Conservation (phyloP, 768 basidiomycete species). For the Holtermanniella nyarrowii region DNA sequence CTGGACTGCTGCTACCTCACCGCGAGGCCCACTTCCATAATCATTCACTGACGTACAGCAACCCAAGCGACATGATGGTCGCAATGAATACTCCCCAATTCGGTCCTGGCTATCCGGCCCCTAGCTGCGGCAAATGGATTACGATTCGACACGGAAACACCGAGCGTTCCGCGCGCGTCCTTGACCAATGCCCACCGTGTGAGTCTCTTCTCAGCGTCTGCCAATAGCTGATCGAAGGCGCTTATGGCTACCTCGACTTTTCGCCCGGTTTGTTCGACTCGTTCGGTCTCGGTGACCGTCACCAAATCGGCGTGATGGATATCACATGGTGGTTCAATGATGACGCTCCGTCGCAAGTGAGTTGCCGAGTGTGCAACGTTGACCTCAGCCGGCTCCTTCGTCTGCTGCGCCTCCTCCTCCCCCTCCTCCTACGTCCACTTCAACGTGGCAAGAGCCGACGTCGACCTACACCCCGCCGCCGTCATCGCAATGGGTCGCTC, state of each 20-base stretch:
- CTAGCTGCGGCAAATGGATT: constrained; percentile 52
- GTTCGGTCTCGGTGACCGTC: constrained; percentile 44
- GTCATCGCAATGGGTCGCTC: constrained; percentile 41
- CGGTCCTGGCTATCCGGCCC: constrained; percentile 54
- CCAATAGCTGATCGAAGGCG: constrained; percentile 54
- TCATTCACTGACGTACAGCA: not conserved
- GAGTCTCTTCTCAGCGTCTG: constrained; percentile 1
- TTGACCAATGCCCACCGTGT: constrained; percentile 45
- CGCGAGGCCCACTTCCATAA: no score
- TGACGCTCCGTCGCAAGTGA: constrained; percentile 17
- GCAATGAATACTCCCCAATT: constrained; percentile 43
- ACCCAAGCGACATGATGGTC: constrained; percentile 2
- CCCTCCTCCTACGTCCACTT: constrained; percentile 14
- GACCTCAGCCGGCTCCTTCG: not conserved
- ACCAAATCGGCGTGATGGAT: constrained; percentile 48
- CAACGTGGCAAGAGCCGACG: constrained; percentile 27
- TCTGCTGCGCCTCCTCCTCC: constrained; percentile 3
- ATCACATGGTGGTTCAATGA: constrained; percentile 54
- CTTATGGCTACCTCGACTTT: constrained; percentile 58
- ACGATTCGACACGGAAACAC: constrained; percentile 53
- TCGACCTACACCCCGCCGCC: constrained; percentile 20
- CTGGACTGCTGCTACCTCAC: no score
- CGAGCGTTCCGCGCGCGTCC: constrained; percentile 49
- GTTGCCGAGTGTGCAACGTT: not conserved
- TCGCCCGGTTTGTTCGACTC: constrained; percentile 55